Base-by-base conservation (phyloP, 1,284 basidiomycete species). In the Lentinus polychrous region DNA sequence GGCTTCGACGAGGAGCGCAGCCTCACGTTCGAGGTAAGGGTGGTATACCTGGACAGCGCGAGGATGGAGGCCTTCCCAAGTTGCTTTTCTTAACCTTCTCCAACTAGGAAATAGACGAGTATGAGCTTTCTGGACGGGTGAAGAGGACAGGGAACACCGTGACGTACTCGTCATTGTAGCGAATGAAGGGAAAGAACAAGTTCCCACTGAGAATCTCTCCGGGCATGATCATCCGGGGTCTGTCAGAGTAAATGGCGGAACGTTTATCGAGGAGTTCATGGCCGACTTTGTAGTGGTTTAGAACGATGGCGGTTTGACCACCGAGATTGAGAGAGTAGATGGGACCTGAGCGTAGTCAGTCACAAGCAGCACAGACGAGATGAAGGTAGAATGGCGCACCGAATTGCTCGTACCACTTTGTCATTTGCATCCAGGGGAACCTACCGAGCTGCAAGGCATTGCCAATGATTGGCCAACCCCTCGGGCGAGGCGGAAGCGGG, bases 81-180 rank as follows among this genome's bases (percentile, higher is more conserved):
- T 48, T 6, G 57, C 59, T 10, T 60, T 53, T 43, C 62, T 60
- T 49, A 60, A 51, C 24, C 54, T 48, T 14, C 58, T 56, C 58
- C 57, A 65, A 11, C 61, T 62, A 31, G 17, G 31, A 18, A 44
- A n/a, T 7, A 44, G 17, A 2, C n/a, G 7, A 18, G 31, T 39
- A n/a, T 2, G 8, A 39, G 8, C 11, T 39, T 17, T 34, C 8
- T 34, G 33, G 33, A 34, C n/a, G 8, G n/a, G n/a, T 10, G 33
- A 34, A 34, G 33, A 10, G 10, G 33, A 23, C n/a, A n/a, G 11
- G 33, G 32, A 12, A 20, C 31, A 10, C 4, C 4, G 10, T 7
- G 2, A 51, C 55, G 12, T 35, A 57, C 56, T 32, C 37, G n/a
- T 57, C 48, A 6, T 53, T 45, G 33, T 53, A 52, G 5, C 31